Percentiles rank a stretch among this genome's conserved stretches.
phyloP scores from a whole-genome alignment of 768 basidiomycete genomes.

The Hortiboletus flavorubellus region DNA sequence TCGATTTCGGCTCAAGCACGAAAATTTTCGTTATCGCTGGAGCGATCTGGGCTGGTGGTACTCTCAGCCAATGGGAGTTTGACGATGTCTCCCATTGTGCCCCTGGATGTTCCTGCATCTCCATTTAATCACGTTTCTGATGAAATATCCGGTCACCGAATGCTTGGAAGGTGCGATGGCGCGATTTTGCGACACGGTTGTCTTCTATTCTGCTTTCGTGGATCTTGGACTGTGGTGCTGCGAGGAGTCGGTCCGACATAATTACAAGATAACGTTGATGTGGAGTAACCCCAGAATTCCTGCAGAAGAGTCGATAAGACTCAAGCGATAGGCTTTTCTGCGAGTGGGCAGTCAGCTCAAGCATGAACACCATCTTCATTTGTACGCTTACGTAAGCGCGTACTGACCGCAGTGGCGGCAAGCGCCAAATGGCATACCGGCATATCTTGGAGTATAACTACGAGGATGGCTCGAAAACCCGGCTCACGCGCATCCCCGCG shows the following conservation, averaged over 20 bases:
- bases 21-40: background rate
- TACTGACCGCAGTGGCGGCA: background rate
- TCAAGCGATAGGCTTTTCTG: constrained; percentile 17
- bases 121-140: background rate
- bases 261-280: background rate
- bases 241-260: background rate
- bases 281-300: background rate
- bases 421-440: background rate
- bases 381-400: constrained; percentile 19
- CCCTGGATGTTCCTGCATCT: background rate
- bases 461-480: constrained; percentile 18
- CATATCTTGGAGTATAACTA: constrained; percentile 11
- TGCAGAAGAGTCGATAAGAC: background rate
- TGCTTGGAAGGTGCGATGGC: background rate
- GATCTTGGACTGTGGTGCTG: background rate
- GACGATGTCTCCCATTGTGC: background rate
- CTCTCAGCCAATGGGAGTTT: constrained; percentile 15
- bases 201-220: background rate
- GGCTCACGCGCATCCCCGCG: constrained; percentile 9
- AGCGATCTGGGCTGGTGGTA: background rate
- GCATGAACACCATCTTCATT: background rate
- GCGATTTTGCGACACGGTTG: constrained; percentile 1
- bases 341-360: constrained; percentile 9
- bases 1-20: background rate
- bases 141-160: background rate